A percentile compares a stretch with the other conserved stretches of the same genome.
Conservation (phyloP, 1,284 basidiomycete genomes). For the Moesziomyces sp. region DNA sequence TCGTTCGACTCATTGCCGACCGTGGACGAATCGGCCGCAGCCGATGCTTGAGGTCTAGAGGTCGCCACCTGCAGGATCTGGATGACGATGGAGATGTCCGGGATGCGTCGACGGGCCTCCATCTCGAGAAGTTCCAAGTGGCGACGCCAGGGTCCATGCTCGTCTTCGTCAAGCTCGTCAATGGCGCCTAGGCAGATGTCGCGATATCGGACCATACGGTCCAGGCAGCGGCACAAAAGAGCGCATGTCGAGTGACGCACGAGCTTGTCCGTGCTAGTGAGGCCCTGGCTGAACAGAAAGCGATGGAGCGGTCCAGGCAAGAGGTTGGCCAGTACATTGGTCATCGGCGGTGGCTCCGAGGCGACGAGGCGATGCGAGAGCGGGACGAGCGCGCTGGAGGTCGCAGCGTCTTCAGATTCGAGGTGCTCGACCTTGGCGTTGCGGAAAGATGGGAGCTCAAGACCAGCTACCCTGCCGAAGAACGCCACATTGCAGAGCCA, state of each 20-base stretch:
- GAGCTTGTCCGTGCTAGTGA: slow-evolving; percentile 71
- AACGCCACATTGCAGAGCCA: slow-evolving; percentile 90
- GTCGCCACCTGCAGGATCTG: slow-evolving; percentile 66
- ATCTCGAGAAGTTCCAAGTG: slow-evolving; percentile 38
- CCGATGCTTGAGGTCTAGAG: slow-evolving; percentile 10
- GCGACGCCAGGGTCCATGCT: slow-evolving; percentile 65
- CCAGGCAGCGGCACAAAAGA: slow-evolving; percentile 70
- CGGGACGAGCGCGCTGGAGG: slow-evolving; percentile 42
- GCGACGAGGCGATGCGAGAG: slow-evolving; percentile 68
- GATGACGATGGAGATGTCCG: slow-evolving; percentile 66
- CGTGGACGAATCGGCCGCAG: background rate
- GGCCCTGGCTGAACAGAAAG: slow-evolving; percentile 79
- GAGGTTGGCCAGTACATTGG: slow-evolving; percentile 71
- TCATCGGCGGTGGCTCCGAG: slow-evolving; percentile 78
- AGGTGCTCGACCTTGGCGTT: slow-evolving; percentile 65
- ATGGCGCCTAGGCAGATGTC: slow-evolving; percentile 28
- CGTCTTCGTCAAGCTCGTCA: slow-evolving; percentile 77
- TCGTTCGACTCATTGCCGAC: background rate
- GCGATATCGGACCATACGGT: slow-evolving; percentile 43
- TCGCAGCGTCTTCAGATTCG: slow-evolving; percentile 72
- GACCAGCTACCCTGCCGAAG: slow-evolving; percentile 79
- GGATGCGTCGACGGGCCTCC: slow-evolving; percentile 48
- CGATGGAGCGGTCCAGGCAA: slow-evolving; percentile 49
- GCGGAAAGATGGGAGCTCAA: slow-evolving; percentile 75
- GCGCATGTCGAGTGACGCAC: slow-evolving; percentile 85